Conservation (phyloP, 1,284 basidiomycete species). For the Puccinia novopanici region DNA sequence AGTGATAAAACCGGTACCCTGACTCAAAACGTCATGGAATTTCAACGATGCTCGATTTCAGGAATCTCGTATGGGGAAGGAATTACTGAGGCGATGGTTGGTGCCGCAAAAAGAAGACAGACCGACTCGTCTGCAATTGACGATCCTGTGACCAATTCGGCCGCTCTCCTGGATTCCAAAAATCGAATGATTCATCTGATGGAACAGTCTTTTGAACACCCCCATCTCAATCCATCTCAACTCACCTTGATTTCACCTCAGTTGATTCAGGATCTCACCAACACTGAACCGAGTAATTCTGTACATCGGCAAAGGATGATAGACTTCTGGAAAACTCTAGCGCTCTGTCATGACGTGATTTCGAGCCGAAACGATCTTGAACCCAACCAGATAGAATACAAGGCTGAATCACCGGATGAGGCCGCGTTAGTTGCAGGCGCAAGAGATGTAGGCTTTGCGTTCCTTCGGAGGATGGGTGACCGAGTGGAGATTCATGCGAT, state of each 20-base stretch:
- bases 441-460: conserved; percentile 88
- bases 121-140: conserved; percentile 68
- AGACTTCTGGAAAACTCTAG: conserved; percentile 84
- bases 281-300: conserved; percentile 62
- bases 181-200: conserved; percentile 75
- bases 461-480: conserved; percentile 75
- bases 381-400: conserved; percentile 79
- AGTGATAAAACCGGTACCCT: conserved; percentile 97
- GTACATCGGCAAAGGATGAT: conserved; percentile 71
- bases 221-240: conserved; percentile 77
- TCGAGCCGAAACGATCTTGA: conserved; percentile 66
- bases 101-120: conserved; percentile 80
- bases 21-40: conserved; percentile 94
- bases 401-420: conserved; percentile 93
- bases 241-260: conserved; percentile 85
- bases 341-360: conserved; percentile 87
- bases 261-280: conserved; percentile 73
- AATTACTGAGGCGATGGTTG: conserved; percentile 89
- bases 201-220: conserved; percentile 79
- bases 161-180: conserved; percentile 70
- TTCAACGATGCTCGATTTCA: conserved; percentile 88
- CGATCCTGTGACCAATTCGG: conserved; percentile 64
- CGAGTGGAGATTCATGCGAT: conserved; percentile 84
- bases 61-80: conserved; percentile 88
- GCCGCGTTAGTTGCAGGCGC: conserved; percentile 89